phyloP scores from a whole-genome alignment of 345 rosid species.

The Passiflora organensis region DNA sequence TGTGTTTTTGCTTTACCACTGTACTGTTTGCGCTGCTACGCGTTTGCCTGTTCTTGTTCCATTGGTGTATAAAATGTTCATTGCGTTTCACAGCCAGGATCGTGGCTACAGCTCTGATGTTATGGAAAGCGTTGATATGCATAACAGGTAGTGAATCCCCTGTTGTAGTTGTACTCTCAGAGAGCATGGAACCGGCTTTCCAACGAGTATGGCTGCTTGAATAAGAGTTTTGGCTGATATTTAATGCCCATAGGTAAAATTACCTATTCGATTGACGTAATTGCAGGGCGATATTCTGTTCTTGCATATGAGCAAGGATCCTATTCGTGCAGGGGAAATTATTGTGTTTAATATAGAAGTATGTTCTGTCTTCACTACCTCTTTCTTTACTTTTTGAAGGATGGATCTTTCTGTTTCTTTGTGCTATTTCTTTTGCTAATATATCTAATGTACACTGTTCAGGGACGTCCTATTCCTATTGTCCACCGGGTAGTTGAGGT shows the following conservation, averaged over 20 bases:
- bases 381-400: not conserved
- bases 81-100: slow-evolving; percentile 41
- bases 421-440: not conserved
- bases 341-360: slow-evolving; percentile 61
- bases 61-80: not conserved
- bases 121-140: slow-evolving; percentile 73
- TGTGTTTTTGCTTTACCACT: not conserved
- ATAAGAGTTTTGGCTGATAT: too few relatives aligned
- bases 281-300: slow-evolving; percentile 71
- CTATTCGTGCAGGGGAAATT: slow-evolving; percentile 66
- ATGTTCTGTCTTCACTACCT: slow-evolving; percentile 12
- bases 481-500: slow-evolving; percentile 53
- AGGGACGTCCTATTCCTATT: slow-evolving; percentile 46
- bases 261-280: slow-evolving; percentile 2
- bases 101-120: slow-evolving; percentile 55
- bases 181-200: slow-evolving; percentile 85
- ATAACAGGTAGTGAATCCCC: slow-evolving; percentile 71
- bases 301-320: slow-evolving; percentile 55
- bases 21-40: not conserved
- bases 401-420: too few relatives aligned
- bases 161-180: slow-evolving; percentile 72
- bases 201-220: slow-evolving; percentile 31
- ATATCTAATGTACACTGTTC: slow-evolving; percentile 2
- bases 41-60: not conserved
- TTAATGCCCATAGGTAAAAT: not conserved